Base-by-base conservation (phyloP, 106 monocot species). In the Phalaenopsis aphrodite region DNA sequence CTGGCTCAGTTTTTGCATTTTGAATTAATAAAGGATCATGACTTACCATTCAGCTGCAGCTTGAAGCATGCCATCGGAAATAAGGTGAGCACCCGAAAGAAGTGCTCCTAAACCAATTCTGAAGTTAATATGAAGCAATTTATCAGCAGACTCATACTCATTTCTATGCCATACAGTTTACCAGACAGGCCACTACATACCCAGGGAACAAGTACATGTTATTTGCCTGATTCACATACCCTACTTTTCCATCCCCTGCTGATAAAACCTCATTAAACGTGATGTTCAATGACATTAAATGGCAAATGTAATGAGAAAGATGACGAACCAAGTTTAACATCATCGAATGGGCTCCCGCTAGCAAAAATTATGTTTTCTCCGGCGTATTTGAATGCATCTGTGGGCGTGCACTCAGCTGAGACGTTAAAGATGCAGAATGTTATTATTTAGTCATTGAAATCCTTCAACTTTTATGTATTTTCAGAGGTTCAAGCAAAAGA, bases 201-300 rank as follows among this genome's bases (percentile, higher is more conserved):
- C 99, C 99, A 65, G 99, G 99, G 86, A 99, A 99, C 72, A 99
- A 81, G 80, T 99, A 99, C 99, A 99, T 99, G 82, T 99, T 99
- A 82, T 99, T 99, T 65, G 99, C 99, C 84, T 99, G 99, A 79
- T 99, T 99, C 23, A 90, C 95, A 84, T 87, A 87, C 56, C 99
- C 99, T 39, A 90, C 72, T 85, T 87, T 88, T 48, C 93, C 91
- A 81, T 95, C 85, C 73, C 87, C 99, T 99, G 88, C 76, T 82
- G 10, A 82, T 5, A 85, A 39, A 55, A 42, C 46, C n/a, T 76
- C 43, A 43, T 30, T 61, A 77, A 16, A 68, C 85, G 56, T 81
- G 65, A 17, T 58, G 49, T 41, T 3, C 49, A 41, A 56, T 17
- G 42, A 66, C 5, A 42, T 36, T 19, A 82, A 67, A 66, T 43